Evolutionary conservation across 2,329 filamentous ascomycete species (phyloP), one percentile per base, ranked within the genome.

Genomic region (Plenodomus lindquistii): DNA sequence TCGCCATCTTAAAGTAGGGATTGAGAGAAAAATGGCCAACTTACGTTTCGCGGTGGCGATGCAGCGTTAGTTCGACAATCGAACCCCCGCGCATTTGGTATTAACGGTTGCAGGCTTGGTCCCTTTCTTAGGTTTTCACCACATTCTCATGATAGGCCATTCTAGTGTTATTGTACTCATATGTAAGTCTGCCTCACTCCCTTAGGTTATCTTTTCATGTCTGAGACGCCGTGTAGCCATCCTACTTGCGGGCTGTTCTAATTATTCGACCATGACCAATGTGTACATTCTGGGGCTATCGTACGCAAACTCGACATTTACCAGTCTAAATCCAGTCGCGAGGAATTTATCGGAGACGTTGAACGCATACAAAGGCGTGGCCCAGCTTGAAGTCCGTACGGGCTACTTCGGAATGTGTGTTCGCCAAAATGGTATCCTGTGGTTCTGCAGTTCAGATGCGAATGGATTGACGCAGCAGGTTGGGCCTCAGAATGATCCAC

Each of bases 361-460:
- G 59, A 81, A 85, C 54, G 91, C 91, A 72, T 91, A 96, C 54
- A 91, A 93, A 44, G 89, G 89, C 40, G 77, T 81, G 59, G 89
- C 92, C 15, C 81, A 83, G 46, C 78, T 97, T 29, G 89, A 95
- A 73, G 90, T 92, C 24, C 85, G 92, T 44, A 91, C 96, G 20
- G 92, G 92, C 57, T 97, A 94, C 77, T 97, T 97, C 66, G 92
- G 92, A 59, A 93, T 97, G 71, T 97, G 92, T 74, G 84, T 96
- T 70, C 92, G 89, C 72, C 86, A 89, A 1, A 89, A 94, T 67
- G 88, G 88, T 51, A 91, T 91, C 56, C 85, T 86, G 9, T 97
- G 90, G 83, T 81, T 96, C 48, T 97, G 92, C 81, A 93, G 88
- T 72, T 92, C 95, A 78, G 97, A 97, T 73, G 91, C 92, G 20